phyloP scores from a whole-genome alignment of 2,329 filamentous ascomycete species.

The Paramyrothecium sp. region DNA sequence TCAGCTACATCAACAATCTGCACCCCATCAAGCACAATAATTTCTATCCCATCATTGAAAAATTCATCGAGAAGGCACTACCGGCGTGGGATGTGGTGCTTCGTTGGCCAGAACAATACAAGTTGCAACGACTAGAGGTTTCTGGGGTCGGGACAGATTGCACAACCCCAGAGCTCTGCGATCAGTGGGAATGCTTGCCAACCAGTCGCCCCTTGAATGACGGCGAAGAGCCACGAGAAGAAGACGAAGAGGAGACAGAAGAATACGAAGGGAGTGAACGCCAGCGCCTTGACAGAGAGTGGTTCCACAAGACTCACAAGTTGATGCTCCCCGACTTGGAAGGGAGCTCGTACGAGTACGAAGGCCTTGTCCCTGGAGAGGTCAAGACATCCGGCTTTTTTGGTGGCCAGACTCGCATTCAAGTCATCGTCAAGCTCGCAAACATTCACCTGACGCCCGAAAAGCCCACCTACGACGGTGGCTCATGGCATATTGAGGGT shows the following conservation, averaged over 20 bases:
- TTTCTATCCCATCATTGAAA: slow-evolving; percentile 40
- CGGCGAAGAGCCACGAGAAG: slow-evolving; percentile 17
- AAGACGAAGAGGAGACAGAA: slow-evolving; percentile 10
- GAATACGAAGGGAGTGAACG: slow-evolving; percentile 18
- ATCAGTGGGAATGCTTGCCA: neutral
- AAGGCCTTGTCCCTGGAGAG: slow-evolving; percentile 13
- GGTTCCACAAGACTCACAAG: slow-evolving; percentile 25
- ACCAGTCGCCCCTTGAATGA: slow-evolving; percentile 19
- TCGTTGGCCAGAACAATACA: slow-evolving; percentile 26
- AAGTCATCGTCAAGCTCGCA: slow-evolving; percentile 63
- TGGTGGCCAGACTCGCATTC: slow-evolving; percentile 36
- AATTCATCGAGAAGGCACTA: slow-evolving; percentile 37
- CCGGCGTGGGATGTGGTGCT: slow-evolving; percentile 44
- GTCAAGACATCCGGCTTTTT: slow-evolving; percentile 28
- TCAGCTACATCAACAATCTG: slow-evolving; percentile 54
- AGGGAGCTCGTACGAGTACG: neutral
- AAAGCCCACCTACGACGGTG: slow-evolving; percentile 51
- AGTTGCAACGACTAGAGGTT: slow-evolving; percentile 20
- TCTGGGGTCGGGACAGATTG: slow-evolving; percentile 14
- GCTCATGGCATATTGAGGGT: slow-evolving; percentile 56
- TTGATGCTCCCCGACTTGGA: slow-evolving; percentile 12
- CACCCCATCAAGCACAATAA: slow-evolving; percentile 38
- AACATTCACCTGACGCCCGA: slow-evolving; percentile 61
- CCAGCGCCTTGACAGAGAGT: slow-evolving; percentile 19
- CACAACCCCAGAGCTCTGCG: slow-evolving; percentile 13